These are phyloP conservation scores for Fusarium sambucinum DNA, from an alignment of 2,329 filamentous ascomycete species.

Conservation along the genomic window DNA sequence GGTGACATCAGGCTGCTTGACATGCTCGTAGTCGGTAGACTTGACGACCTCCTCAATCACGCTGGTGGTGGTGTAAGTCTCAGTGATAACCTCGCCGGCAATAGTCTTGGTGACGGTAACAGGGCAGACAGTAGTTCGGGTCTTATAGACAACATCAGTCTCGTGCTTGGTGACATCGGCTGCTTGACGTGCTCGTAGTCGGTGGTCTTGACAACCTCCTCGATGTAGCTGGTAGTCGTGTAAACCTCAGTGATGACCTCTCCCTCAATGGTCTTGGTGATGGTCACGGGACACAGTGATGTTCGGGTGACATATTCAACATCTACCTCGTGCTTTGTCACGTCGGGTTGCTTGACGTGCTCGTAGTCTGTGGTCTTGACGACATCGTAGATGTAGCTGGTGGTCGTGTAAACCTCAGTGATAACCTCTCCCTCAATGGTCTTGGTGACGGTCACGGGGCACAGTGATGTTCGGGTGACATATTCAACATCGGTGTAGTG, in stretches of 20 bases:
- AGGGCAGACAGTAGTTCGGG: conserved; percentile 57
- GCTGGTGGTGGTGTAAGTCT: conserved; percentile 48
- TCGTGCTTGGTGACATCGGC: conserved; percentile 53
- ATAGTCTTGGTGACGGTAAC: conserved; percentile 52
- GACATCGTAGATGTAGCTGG: conserved; percentile 47
- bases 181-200: conserved; percentile 53
- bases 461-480: conserved; percentile 59
- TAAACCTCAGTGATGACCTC: conserved; percentile 47
- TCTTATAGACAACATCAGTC: conserved; percentile 55
- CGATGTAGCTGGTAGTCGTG: conserved; percentile 47
- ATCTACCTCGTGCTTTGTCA: conserved; percentile 53
- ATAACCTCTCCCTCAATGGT: conserved; percentile 47
- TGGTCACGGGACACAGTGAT: conserved; percentile 58
- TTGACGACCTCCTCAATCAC: conserved; percentile 50
- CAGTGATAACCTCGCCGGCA: conserved; percentile 58
- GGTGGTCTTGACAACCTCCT: conserved; percentile 49
- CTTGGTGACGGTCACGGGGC: conserved; percentile 58
- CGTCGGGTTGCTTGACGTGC: conserved; percentile 54
- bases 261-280: conserved; percentile 52
- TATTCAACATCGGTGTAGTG: conserved; percentile 53
- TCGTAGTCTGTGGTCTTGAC: conserved; percentile 50
- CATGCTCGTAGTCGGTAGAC: conserved; percentile 52
- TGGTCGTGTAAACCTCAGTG: conserved; percentile 49
- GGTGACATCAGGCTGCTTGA: conserved; percentile 55
- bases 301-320: conserved; percentile 59